These are phyloP conservation scores for Quercus phellos DNA, from an alignment of 331 rosid species.

Conservation along the genomic window DNA sequence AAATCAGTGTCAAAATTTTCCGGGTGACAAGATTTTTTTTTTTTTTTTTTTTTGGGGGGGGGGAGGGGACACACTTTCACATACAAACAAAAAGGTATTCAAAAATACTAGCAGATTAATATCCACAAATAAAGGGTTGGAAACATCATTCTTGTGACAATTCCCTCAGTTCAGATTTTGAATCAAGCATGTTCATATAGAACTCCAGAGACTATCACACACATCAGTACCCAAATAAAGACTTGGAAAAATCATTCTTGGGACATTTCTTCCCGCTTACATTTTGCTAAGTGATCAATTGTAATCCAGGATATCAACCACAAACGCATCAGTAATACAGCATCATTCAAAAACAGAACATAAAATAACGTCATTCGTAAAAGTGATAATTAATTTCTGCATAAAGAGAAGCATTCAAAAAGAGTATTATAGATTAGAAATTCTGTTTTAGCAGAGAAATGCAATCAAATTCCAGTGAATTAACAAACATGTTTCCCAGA, in stretches of 20 bases:
- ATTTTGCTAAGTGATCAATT: neutral
- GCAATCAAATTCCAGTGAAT: constrained; percentile 3
- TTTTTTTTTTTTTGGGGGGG: fast-evolving
- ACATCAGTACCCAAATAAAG: neutral
- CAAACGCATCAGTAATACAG: neutral
- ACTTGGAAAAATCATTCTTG: neutral
- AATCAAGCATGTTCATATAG: neutral
- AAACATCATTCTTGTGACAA: neutral
- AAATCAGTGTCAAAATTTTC: neutral
- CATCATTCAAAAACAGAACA: neutral
- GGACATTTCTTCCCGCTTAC: neutral
- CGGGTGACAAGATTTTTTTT: neutral
- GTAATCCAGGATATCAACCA: neutral
- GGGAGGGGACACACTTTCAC: neutral
- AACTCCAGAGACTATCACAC: neutral
- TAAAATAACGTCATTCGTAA: neutral
- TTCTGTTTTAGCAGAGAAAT: neutral
- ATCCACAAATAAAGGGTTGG: neutral
- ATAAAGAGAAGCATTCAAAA: neutral
- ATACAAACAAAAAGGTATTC: neutral
- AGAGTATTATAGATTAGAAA: neutral
- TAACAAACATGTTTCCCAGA: neutral
- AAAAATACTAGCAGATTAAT: neutral
- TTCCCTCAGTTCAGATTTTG: neutral
- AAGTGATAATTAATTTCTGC: neutral